Conservation (phyloP, 768 basidiomycete species). For the Lactarius akahatsu region DNA sequence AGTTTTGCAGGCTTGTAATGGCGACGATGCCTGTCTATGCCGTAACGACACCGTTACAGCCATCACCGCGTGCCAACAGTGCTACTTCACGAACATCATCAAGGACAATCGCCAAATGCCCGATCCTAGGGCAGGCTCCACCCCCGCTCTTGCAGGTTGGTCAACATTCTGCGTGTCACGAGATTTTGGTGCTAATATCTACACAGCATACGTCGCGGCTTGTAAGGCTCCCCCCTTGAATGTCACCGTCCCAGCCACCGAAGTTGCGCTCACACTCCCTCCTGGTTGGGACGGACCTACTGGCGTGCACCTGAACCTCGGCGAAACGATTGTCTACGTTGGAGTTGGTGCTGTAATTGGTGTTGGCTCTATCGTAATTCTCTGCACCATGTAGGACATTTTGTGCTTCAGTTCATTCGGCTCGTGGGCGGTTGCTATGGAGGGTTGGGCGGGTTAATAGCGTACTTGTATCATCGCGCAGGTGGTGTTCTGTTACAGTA, state of each 20-base stretch:
- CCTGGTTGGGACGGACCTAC: slow-evolving; percentile 61
- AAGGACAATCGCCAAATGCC: slow-evolving; percentile 46
- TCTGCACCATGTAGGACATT: slow-evolving; percentile 49
- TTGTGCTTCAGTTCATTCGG: background rate
- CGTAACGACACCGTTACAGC: slow-evolving; percentile 39
- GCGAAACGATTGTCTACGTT: slow-evolving; percentile 47
- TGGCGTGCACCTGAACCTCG: slow-evolving; percentile 45
- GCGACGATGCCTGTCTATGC: slow-evolving; percentile 57
- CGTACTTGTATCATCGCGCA: background rate
- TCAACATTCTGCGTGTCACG: background rate
- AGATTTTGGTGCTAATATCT: background rate
- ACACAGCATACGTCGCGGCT: slow-evolving; percentile 52
- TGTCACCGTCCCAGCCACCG: slow-evolving; percentile 39
- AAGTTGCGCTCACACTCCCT: slow-evolving; percentile 48
- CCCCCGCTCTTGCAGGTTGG: slow-evolving; percentile 55
- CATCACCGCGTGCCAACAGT: slow-evolving; percentile 60
- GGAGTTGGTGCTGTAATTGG: slow-evolving; percentile 48
- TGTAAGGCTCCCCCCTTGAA: slow-evolving; percentile 42
- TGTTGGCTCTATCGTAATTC: slow-evolving; percentile 45
- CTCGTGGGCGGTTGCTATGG: slow-evolving; percentile 6
- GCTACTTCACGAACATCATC: slow-evolving; percentile 61
- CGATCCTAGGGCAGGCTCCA: slow-evolving; percentile 59
- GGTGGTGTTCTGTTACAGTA: background rate
- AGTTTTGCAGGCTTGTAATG: slow-evolving; percentile 43
- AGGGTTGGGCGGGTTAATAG: background rate